Evolutionary conservation across 176 grass and related monocot genomes (phyloP).

Genomic region (Bothriochloa decipiens): DNA sequence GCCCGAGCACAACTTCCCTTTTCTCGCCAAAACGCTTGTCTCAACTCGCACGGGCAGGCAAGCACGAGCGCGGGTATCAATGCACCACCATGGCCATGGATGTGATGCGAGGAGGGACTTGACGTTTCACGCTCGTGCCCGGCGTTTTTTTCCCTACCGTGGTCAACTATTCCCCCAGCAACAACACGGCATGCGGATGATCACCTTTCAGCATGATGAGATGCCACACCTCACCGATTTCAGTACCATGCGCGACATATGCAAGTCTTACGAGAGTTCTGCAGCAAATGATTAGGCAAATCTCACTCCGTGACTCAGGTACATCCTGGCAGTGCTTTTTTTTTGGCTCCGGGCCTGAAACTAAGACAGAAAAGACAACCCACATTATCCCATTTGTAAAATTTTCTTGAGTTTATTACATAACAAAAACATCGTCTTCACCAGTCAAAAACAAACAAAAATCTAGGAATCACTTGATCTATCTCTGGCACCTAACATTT

Average conservation of each 20-base stretch:
- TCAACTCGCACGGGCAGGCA: background rate
- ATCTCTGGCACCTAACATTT: constrained; percentile 35
- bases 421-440: background rate
- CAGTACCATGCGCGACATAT: background rate
- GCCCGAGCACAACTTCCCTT: background rate
- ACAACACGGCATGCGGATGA: background rate
- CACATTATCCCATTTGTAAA: background rate
- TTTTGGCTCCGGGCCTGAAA: background rate
- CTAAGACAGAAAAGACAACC: background rate
- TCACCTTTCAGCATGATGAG: background rate
- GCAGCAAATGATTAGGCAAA: background rate
- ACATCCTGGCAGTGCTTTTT: background rate
- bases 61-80: background rate
- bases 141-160: background rate
- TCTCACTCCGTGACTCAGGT: background rate
- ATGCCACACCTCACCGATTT: background rate
- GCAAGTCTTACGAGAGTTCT: too few relatives aligned
- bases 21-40: background rate
- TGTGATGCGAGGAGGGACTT: background rate
- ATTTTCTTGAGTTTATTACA: constrained; percentile 42
- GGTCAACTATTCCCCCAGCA: constrained; percentile 27
- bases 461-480: constrained; percentile 39
- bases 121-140: background rate
- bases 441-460: constrained; percentile 30
- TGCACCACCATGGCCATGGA: background rate